Conservation (phyloP, 139 green algal species). For the Chlorella sp. region DNA sequence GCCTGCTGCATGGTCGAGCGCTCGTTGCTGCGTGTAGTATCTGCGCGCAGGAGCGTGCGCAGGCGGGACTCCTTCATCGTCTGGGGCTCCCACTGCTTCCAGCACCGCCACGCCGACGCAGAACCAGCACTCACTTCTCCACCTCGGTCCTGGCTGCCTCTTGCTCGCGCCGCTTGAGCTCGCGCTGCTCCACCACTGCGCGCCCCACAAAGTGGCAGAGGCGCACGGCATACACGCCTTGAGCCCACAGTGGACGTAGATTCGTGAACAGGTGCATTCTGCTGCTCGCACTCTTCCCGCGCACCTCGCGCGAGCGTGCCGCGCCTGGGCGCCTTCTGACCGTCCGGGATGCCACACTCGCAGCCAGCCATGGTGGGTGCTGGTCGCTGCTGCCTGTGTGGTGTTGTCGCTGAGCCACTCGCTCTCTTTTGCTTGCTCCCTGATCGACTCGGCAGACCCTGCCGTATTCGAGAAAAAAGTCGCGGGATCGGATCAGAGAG, state of each 20-base stretch:
- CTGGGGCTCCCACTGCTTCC: neutral
- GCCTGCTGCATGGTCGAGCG: conserved; percentile 18
- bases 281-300: too few relatives aligned
- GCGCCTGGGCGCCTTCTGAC: conserved; percentile 1
- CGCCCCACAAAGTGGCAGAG: neutral
- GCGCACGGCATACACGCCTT: neutral
- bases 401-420: too few relatives aligned
- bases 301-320: conserved; percentile 14
- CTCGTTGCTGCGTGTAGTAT: conserved; percentile 48
- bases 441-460: too few relatives aligned
- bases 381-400: too few relatives aligned
- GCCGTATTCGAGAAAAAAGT: too few relatives aligned
- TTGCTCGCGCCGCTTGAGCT: conserved; percentile 29
- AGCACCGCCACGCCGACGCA: neutral
- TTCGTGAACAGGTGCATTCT: neutral
- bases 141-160: conserved; percentile 31
- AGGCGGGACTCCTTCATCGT: neutral
- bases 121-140: conserved; percentile 27
- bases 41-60: conserved; percentile 13
- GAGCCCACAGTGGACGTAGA: neutral
- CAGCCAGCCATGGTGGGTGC: conserved; percentile 8
- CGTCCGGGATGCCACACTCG: conserved; percentile 26
- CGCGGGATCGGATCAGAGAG: too few relatives aligned
- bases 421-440: too few relatives aligned
- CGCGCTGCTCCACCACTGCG: conserved; percentile 43